Base-by-base conservation (phyloP, 148 eudicot species). In the Vaccinium vitisidaea region DNA sequence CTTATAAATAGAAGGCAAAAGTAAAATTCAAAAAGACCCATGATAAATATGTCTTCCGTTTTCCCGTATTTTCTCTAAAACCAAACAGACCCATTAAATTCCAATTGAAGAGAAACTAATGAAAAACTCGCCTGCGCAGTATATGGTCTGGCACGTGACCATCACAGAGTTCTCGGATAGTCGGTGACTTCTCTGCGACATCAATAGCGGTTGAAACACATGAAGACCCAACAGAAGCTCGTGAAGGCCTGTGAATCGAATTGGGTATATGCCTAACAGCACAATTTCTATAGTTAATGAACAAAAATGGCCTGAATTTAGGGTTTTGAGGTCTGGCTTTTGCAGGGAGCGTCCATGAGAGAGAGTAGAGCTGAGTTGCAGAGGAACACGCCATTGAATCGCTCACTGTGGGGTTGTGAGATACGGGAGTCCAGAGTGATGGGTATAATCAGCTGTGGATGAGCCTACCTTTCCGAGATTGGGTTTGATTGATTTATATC, bases 61-160 rank as follows among this genome's bases (percentile, higher is more conserved):
- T 11, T 73, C 58, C 36, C 1, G 19, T 5, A 39, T 5, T 70
- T 74, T 83, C 79, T 53, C 19, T 54, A 18, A 54, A 75, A 75
- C 86, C 78, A 67, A 81, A 83, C 13, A 83, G 19, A 54, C 27
- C 84, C 39, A 15, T 14, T 56, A 52, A 85, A 19, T 43, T 1
- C 59, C 76, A 70, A 14, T 1, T 25, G 78, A 50, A 19, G 55
- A 59, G 9, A 74, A 75, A 53, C 67, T 8, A 21, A 39, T 36
- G 23, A 15, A 6, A 70, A 25, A 74, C 87, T 81, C 48, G 90
- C 99, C 99, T 92, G 86, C 59, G 73, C 63, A 96, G 75, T 49
- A 96, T 83, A 78, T 92, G 98, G 52, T 90, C 93, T 11, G 97
- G 98, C 55, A 96, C 93, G 89, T 92, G 94, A 88, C 90, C 93